phyloP scores from a whole-genome alignment of 768 basidiomycete species.

The Tremella mesenterica region DNA sequence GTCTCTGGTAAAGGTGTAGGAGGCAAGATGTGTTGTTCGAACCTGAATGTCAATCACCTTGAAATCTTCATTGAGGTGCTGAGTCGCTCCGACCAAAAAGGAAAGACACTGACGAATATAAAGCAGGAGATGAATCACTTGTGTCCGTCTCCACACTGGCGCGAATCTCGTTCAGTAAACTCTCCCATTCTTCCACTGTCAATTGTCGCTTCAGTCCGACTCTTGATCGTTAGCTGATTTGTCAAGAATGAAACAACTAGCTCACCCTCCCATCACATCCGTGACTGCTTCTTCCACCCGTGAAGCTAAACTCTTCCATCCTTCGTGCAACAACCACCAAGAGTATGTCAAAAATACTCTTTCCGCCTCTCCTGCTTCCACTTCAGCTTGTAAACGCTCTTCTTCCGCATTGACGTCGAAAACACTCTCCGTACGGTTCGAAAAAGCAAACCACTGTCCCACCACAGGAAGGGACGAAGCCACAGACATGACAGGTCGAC shows the following conservation, averaged over 20 bases:
- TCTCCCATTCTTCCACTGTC: conserved; percentile 59
- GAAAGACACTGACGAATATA: conserved; percentile 27
- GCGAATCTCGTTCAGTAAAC: conserved; percentile 64
- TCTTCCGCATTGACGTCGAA: conserved; percentile 31
- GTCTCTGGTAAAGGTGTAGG: conserved; percentile 4
- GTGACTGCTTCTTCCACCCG: conserved; percentile 67
- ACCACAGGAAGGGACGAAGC: neutral
- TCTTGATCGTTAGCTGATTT: conserved; percentile 46
- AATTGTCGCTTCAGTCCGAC: conserved; percentile 75
- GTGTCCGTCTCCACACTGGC: conserved; percentile 62
- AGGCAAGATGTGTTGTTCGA: conserved; percentile 51
- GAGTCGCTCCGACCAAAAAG: neutral
- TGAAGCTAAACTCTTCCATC: conserved; percentile 76
- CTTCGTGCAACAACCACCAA: conserved; percentile 88
- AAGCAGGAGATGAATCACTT: conserved; percentile 50
- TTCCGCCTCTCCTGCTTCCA: conserved; percentile 54
- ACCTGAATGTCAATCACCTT: conserved; percentile 7
- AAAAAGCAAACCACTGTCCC: too few relatives aligned
- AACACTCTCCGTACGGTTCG: conserved; percentile 41
- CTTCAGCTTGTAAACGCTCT: conserved; percentile 20
- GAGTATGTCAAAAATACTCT: conserved; percentile 72
- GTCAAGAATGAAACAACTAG: neutral
- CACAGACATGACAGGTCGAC: conserved; percentile 6
- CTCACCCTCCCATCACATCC: conserved; percentile 75
- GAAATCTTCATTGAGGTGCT: too few relatives aligned